These are phyloP conservation scores for Zasmidium angulare DNA, from an alignment of 2,329 filamentous ascomycete species.

Conservation along the genomic window DNA sequence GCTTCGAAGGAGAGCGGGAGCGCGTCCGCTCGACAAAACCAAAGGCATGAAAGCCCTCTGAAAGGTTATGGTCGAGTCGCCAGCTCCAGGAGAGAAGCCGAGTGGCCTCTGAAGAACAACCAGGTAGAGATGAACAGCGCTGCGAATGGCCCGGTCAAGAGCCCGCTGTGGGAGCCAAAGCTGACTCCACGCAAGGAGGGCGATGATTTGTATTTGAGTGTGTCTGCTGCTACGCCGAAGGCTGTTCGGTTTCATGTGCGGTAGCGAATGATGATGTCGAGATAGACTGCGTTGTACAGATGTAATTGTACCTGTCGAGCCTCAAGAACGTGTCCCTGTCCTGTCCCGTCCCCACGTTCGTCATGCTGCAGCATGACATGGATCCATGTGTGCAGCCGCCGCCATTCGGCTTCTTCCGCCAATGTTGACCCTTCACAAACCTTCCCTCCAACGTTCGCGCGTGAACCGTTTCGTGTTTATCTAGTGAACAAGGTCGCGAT, in stretches of 20 bases:
- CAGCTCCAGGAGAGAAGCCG: constrained; percentile 9
- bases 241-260: constrained; percentile 11
- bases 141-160: constrained; percentile 21
- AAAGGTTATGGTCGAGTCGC: constrained; percentile 31
- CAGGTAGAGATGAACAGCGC: constrained; percentile 19
- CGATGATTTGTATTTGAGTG: constrained; percentile 59
- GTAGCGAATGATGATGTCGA: neutral
- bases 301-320: neutral
- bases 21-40: neutral
- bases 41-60: constrained; percentile 26
- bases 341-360: neutral
- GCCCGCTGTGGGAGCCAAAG: constrained; percentile 62
- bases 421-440: neutral
- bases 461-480: neutral
- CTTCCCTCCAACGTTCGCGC: neutral
- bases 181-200: constrained; percentile 67
- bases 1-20: neutral
- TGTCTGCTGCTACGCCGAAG: constrained; percentile 32
- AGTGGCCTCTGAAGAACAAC: constrained; percentile 10
- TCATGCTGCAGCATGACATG: neutral
- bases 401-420: constrained; percentile 5
- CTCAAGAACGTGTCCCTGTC: neutral
- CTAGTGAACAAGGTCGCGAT: neutral
- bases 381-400: no score
- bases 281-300: neutral